Evolutionary conservation across 768 basidiomycete genomes (phyloP).

Genomic region (Tylopilus subfusipes): DNA sequence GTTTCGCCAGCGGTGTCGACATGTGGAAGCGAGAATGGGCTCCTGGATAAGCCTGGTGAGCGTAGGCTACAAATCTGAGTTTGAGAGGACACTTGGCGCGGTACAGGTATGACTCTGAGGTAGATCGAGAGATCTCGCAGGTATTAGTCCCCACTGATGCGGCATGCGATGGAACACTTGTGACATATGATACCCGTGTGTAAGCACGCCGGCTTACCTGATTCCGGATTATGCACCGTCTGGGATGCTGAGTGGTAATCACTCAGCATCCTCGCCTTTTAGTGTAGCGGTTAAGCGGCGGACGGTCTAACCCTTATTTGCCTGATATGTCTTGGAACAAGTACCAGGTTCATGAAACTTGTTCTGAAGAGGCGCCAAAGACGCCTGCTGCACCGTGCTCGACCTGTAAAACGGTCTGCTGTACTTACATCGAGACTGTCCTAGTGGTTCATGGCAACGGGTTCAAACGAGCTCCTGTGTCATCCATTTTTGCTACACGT

Average conservation of each 20-base stretch:
- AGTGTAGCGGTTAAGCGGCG: too few relatives aligned
- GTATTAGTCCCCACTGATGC: neutral
- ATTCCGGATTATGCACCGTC: too few relatives aligned
- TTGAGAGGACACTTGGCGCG: too few relatives aligned
- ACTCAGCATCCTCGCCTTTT: too few relatives aligned
- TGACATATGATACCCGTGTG: neutral
- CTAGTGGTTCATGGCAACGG: neutral
- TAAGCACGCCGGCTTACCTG: too few relatives aligned
- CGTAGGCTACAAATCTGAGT: too few relatives aligned
- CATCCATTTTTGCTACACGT: neutral
- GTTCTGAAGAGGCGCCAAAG: neutral
- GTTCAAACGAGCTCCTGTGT: neutral
- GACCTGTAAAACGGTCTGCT: neutral
- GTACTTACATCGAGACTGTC: neutral
- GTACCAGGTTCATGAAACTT: neutral
- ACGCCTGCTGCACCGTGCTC: too few relatives aligned
- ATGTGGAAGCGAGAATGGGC: neutral
- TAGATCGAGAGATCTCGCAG: neutral
- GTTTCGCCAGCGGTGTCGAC: neutral
- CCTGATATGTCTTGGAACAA: too few relatives aligned
- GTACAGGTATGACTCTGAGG: too few relatives aligned
- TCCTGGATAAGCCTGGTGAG: neutral
- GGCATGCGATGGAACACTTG: neutral
- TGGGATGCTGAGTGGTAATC: too few relatives aligned
- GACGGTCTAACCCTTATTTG: too few relatives aligned